These are phyloP conservation scores for Stagonosporopsis rhizophila DNA, from an alignment of 2,329 filamentous ascomycete species.

Conservation along the genomic window DNA sequence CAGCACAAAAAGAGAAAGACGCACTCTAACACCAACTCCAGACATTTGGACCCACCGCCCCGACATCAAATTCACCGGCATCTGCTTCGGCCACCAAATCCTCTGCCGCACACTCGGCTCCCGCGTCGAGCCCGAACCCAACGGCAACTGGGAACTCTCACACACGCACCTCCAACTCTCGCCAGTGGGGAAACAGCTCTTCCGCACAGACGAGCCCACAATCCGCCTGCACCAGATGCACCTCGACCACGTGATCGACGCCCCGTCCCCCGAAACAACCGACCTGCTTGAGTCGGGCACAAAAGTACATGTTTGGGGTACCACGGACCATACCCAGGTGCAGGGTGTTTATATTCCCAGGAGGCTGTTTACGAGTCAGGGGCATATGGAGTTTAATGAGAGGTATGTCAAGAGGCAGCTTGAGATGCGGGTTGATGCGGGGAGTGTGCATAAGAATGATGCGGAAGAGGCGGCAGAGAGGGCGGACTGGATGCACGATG, in stretches of 20 bases:
- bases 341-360: conserved; percentile 57
- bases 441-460: conserved; percentile 48
- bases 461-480: conserved; percentile 44
- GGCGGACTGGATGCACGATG: conserved; percentile 45
- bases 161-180: conserved; percentile 54
- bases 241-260: conserved; percentile 52
- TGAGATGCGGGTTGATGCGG: conserved; percentile 54
- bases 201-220: conserved; percentile 42
- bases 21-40: conserved; percentile 16
- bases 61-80: conserved; percentile 58
- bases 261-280: conserved; percentile 38
- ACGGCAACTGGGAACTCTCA: conserved; percentile 56
- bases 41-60: conserved; percentile 60
- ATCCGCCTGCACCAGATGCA: conserved; percentile 58
- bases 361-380: conserved; percentile 56
- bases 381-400: conserved; percentile 57
- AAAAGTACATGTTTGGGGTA: conserved; percentile 59
- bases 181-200: conserved; percentile 51
- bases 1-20: no score
- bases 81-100: conserved; percentile 59
- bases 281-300: conserved; percentile 41
- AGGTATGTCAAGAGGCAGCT: conserved; percentile 55
- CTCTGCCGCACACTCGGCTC: conserved; percentile 54
- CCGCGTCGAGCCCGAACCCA: conserved; percentile 46
- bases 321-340: conserved; percentile 53